A percentile compares a stretch with the other conserved stretches of the same genome.
Conservation (phyloP, 352 stramenopile species). For the Elongisporangium undulatum region DNA sequence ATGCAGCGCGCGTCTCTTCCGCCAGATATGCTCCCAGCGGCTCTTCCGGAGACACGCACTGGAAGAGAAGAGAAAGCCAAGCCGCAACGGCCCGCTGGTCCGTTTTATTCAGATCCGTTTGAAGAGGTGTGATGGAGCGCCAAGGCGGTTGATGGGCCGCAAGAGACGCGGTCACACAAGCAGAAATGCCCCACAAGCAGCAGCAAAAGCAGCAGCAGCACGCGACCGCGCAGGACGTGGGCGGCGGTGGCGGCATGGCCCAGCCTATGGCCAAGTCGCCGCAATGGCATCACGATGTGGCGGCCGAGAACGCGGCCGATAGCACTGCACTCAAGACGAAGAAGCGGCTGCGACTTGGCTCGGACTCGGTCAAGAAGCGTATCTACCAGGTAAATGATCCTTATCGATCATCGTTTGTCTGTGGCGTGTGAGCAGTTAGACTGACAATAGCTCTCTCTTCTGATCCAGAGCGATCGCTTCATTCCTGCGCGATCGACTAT, state of each 20-base stretch:
- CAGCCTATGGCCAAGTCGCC: constrained; percentile 19
- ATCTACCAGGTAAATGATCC: constrained; percentile 15
- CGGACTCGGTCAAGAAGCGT: neutral
- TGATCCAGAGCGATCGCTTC: constrained; percentile 32
- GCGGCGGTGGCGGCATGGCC: constrained; percentile 15
- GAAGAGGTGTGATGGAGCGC: neutral
- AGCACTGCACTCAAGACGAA: neutral
- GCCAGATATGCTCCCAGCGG: no score
- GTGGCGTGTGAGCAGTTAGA: no score
- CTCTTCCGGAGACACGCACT: neutral
- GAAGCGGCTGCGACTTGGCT: constrained; percentile 24
- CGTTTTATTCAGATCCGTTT: neutral
- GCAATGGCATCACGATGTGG: constrained; percentile 23
- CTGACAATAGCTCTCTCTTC: no score
- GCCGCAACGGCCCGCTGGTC: neutral
- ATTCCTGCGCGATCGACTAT: constrained; percentile 32
- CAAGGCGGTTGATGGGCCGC: neutral
- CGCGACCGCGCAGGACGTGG: no score
- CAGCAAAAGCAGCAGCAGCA: neutral
- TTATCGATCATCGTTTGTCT: no score
- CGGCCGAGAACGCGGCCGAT: constrained; percentile 6
- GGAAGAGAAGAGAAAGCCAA: neutral
- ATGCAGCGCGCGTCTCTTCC: neutral
- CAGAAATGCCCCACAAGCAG: neutral
- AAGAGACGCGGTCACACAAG: neutral